phyloP scores from a whole-genome alignment of 345 rosid species.

The Bruguiera gymnorhiza region DNA sequence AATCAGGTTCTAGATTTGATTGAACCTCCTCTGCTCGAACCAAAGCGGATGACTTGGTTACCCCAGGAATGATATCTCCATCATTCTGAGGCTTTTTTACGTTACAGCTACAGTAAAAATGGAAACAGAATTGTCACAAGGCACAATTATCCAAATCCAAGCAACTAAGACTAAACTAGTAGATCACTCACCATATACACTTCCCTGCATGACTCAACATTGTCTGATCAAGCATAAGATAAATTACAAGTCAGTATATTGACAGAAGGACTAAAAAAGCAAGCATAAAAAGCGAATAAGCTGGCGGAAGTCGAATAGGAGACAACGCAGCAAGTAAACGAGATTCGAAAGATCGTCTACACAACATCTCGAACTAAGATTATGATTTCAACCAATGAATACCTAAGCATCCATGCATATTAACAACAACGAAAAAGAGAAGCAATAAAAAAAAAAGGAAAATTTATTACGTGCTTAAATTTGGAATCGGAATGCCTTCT shows the following conservation, averaged over 20 bases:
- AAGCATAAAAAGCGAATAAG: too few species aligned
- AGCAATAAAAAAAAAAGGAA: background rate
- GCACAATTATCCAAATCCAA: background rate
- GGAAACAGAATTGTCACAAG: background rate
- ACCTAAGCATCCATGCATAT: background rate
- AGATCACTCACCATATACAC: conserved; percentile 25
- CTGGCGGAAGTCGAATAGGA: too few species aligned
- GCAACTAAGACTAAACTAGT: background rate
- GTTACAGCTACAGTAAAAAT: conserved; percentile 33
- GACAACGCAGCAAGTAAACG: too few species aligned
- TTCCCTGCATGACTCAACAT: conserved; percentile 33
- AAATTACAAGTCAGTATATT: background rate
- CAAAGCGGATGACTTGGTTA: conserved; percentile 44
- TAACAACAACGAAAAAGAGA: background rate
- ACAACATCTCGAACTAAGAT: background rate
- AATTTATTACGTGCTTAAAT: conserved; percentile 19
- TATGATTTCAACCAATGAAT: background rate
- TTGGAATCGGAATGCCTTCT: conserved; percentile 23
- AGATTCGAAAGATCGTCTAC: too few species aligned
- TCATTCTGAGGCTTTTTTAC: conserved; percentile 21
- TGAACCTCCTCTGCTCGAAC: conserved; percentile 57
- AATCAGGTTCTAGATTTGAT: conserved; percentile 50
- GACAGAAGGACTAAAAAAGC: background rate
- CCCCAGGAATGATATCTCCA: conserved; percentile 19
- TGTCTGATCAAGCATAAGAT: conserved; percentile 13